These are phyloP conservation scores for Pontederia paniculata DNA, from an alignment of 176 grass and related monocot species.

Conservation along the genomic window DNA sequence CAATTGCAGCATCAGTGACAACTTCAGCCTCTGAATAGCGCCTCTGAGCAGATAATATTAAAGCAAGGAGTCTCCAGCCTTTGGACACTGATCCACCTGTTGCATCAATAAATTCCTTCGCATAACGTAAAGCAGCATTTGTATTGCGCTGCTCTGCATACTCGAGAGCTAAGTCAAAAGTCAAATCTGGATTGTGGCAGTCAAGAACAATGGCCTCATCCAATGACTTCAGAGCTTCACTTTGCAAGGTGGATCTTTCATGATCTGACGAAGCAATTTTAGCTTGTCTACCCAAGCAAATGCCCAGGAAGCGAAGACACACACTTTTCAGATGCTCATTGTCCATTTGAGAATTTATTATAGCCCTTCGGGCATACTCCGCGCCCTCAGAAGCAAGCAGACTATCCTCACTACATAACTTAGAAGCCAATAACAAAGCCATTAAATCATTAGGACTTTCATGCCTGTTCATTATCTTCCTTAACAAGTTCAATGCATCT, in stretches of 20 bases:
- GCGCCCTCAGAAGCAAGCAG: slow-evolving; percentile 62
- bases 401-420: slow-evolving; percentile 63
- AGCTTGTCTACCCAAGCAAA: slow-evolving; percentile 59
- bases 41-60: slow-evolving; percentile 85
- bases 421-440: slow-evolving; percentile 64
- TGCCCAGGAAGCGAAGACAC: slow-evolving; percentile 59
- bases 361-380: slow-evolving; percentile 68
- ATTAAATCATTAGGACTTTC: slow-evolving; percentile 68
- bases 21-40: slow-evolving; percentile 75
- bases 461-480: slow-evolving; percentile 60
- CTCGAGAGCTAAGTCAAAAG: slow-evolving; percentile 70
- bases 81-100: slow-evolving; percentile 79
- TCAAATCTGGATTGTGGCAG: slow-evolving; percentile 44
- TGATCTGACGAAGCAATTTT: slow-evolving; percentile 72
- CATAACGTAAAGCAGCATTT: slow-evolving; percentile 63
- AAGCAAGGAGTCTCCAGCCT: slow-evolving; percentile 78
- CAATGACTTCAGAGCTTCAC: slow-evolving; percentile 74
- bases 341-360: slow-evolving; percentile 30
- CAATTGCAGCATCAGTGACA: slow-evolving; percentile 83
- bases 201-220: slow-evolving; percentile 51
- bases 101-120: slow-evolving; percentile 78
- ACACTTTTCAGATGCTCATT: slow-evolving; percentile 66
- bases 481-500: slow-evolving; percentile 72
- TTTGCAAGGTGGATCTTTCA: slow-evolving; percentile 60
- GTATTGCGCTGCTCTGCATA: slow-evolving; percentile 89